A percentile compares a stretch with the other conserved stretches of the same genome.
These are phyloP conservation scores for Cladobotryum mycophilum DNA, from an alignment of 2,329 filamentous ascomycete species.

Conservation along the genomic window DNA sequence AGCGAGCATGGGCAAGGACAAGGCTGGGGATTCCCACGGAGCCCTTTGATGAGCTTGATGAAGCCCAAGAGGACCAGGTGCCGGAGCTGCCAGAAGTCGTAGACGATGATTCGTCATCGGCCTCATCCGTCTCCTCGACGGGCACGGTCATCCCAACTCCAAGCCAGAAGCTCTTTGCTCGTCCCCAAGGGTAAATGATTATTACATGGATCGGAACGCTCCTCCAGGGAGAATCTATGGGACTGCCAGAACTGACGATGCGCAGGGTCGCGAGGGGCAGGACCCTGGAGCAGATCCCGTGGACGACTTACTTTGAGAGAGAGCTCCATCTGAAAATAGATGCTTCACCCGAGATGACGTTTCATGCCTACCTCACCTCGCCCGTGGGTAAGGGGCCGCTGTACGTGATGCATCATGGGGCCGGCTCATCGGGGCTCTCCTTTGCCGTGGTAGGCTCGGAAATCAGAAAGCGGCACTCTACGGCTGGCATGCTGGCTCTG, in stretches of 20 bases:
- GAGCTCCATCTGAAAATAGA: conserved; percentile 66
- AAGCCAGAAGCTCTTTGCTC: conserved; percentile 65
- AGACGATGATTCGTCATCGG: conserved; percentile 63
- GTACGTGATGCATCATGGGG: conserved; percentile 92
- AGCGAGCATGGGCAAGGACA: conserved; percentile 70
- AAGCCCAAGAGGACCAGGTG: conserved; percentile 42
- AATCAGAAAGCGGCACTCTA: conserved; percentile 68
- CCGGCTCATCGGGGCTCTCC: conserved; percentile 85
- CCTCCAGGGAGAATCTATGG: neutral
- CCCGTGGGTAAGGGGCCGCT: conserved; percentile 70
- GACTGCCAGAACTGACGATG: conserved; percentile 20
- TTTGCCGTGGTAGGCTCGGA: conserved; percentile 78
- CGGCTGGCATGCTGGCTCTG: conserved; percentile 74
- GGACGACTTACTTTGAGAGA: conserved; percentile 86
- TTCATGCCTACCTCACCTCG: conserved; percentile 85
- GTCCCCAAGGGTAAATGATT: conserved; percentile 54
- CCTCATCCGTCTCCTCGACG: conserved; percentile 83
- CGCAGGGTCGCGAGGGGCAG: conserved; percentile 44
- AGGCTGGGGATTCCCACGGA: conserved; percentile 56
- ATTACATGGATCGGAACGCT: neutral
- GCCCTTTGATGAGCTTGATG: conserved; percentile 46
- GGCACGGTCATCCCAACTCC: conserved; percentile 83
- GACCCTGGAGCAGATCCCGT: conserved; percentile 62
- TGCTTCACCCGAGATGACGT: conserved; percentile 45
- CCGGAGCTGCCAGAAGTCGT: conserved; percentile 39